Conservation (phyloP, 306 rosid genomes). For the Fragaria ananassa region DNA sequence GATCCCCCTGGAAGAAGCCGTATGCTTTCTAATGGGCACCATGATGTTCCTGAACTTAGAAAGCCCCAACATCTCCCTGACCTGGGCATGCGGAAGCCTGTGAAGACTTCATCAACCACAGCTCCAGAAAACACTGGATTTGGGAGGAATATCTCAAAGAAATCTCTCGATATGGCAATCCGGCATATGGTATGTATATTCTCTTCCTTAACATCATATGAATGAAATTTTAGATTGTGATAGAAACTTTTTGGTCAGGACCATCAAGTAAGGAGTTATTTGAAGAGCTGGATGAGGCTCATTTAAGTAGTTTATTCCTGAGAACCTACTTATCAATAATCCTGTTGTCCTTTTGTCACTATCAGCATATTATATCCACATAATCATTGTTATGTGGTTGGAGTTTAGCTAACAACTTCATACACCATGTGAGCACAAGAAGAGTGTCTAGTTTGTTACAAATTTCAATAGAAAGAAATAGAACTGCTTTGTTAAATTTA, state of each 20-base stretch:
- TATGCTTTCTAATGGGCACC: constrained; percentile 58
- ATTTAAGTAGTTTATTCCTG: background rate
- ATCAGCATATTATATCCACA: background rate
- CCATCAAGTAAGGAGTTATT: background rate
- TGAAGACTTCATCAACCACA: constrained; percentile 59
- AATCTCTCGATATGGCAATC: constrained; percentile 94
- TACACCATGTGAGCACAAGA: background rate
- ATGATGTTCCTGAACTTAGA: constrained; percentile 57
- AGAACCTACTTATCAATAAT: background rate
- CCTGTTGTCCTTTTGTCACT: background rate
- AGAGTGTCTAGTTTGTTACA: background rate
- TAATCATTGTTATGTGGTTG: background rate
- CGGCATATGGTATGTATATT: constrained; percentile 75
- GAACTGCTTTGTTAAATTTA: background rate
- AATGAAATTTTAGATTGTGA: background rate
- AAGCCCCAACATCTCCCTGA: constrained; percentile 57
- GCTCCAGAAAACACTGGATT: constrained; percentile 73
- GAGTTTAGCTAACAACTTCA: background rate
- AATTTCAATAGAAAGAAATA: background rate
- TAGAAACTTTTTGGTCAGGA: background rate
- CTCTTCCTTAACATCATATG: constrained; percentile 10
- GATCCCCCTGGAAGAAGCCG: constrained; percentile 66
- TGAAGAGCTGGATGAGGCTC: background rate
- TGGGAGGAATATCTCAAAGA: constrained; percentile 92
- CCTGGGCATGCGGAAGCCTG: constrained; percentile 56